Conservation (phyloP, 1,139 yeast species). For the Yamadazyma taylorii region DNA sequence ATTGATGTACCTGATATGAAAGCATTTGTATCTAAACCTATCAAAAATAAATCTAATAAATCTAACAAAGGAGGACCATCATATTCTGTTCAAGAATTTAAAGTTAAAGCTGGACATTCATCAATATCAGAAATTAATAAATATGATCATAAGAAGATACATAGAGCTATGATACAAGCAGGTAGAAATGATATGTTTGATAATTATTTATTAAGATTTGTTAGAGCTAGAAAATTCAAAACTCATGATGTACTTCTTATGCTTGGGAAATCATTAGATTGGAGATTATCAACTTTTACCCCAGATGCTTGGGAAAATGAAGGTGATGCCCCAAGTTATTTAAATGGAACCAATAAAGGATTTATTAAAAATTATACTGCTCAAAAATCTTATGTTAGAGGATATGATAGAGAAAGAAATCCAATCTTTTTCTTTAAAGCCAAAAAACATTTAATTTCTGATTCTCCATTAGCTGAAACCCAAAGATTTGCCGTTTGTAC, state of each 20-base stretch:
- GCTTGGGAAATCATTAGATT: slow-evolving; percentile 37
- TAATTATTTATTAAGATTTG: slow-evolving; percentile 34
- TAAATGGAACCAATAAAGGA: slow-evolving; percentile 33
- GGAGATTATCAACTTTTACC: slow-evolving; percentile 32
- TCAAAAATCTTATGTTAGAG: slow-evolving; percentile 42
- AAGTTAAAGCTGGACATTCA: slow-evolving; percentile 20
- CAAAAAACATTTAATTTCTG: slow-evolving; percentile 40
- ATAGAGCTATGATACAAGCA: slow-evolving; percentile 22
- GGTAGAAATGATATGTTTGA: slow-evolving; percentile 37
- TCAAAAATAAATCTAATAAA: background rate
- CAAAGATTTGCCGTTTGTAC: slow-evolving; percentile 39
- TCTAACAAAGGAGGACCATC: background rate
- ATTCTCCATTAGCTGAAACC: slow-evolving; percentile 38
- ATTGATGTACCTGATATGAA: slow-evolving; percentile 26
- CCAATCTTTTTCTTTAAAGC: slow-evolving; percentile 44
- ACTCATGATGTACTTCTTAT: slow-evolving; percentile 33
- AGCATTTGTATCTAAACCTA: slow-evolving; percentile 10
- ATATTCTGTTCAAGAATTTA: slow-evolving; percentile 10
- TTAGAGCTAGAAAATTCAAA: slow-evolving; percentile 47
- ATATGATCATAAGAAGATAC: slow-evolving; percentile 28
- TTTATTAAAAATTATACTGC: slow-evolving; percentile 38
- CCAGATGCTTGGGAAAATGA: slow-evolving; percentile 36
- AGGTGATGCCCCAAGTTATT: slow-evolving; percentile 41
- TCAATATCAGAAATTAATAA: slow-evolving; percentile 20
- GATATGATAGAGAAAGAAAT: slow-evolving; percentile 37